A percentile compares a stretch with the other conserved stretches of the same genome.
These are phyloP conservation scores for Cladorrhinum samala DNA, from an alignment of 495 filamentous ascomycete genomes.

Conservation along the genomic window DNA sequence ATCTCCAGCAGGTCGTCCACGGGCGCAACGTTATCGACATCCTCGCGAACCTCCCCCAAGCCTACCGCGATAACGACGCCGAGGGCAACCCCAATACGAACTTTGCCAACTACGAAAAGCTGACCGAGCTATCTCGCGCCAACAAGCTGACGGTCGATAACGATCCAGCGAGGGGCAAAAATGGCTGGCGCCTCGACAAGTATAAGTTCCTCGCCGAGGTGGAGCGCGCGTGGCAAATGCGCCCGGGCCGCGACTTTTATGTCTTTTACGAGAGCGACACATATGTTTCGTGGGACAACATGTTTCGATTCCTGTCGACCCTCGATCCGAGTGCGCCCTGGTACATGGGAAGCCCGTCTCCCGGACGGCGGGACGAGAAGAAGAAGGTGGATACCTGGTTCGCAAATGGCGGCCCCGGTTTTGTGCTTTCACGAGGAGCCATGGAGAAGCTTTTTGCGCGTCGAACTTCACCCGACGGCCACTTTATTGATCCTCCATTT, in stretches of 20 bases:
- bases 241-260: conserved; percentile 55
- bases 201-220: conserved; percentile 68
- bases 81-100: conserved; percentile 32
- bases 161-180: conserved; percentile 13
- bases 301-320: conserved; percentile 48
- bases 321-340: conserved; percentile 15
- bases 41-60: conserved; percentile 23
- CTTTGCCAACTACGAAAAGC: conserved; percentile 47
- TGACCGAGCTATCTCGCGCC: conserved; percentile 18
- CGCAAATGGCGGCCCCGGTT: conserved; percentile 50
- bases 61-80: conserved; percentile 21
- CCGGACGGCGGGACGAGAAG: neutral
- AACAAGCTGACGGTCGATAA: conserved; percentile 14
- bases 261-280: conserved; percentile 66
- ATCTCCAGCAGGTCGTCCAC: conserved; percentile 29
- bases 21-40: conserved; percentile 34
- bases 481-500: conserved; percentile 22
- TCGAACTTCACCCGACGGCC: conserved; percentile 21
- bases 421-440: conserved; percentile 46
- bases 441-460: conserved; percentile 34
- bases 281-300: conserved; percentile 54
- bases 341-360: neutral
- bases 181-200: conserved; percentile 58
- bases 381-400: conserved; percentile 29
- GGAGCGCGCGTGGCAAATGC: conserved; percentile 45